Percentiles rank a stretch among this genome's conserved stretches.
These are phyloP conservation scores for Trypanosoma lewisi DNA, from an alignment of 208 protist species.

Conservation along the genomic window DNA sequence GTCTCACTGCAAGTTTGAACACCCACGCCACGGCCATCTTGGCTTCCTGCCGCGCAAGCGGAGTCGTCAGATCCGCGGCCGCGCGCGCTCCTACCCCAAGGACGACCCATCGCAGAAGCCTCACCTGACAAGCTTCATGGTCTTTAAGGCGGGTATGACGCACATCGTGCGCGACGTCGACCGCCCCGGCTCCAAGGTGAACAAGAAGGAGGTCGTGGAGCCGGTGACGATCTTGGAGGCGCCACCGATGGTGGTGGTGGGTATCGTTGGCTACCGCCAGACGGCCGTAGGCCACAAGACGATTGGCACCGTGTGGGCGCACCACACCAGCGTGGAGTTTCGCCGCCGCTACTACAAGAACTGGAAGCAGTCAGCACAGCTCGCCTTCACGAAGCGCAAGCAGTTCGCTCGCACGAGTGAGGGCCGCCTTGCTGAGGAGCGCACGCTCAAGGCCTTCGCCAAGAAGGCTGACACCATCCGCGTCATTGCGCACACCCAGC, in stretches of 20 bases:
- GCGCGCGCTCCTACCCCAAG: slow-evolving; percentile 94
- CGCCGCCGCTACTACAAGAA: slow-evolving; percentile 99
- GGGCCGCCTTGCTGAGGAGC: slow-evolving; percentile 81
- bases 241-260: slow-evolving; percentile 98
- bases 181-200: slow-evolving; percentile 92
- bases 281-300: slow-evolving; percentile 96
- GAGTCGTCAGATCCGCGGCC: slow-evolving; percentile 90
- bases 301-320: slow-evolving; percentile 98
- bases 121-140: slow-evolving; percentile 98
- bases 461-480: slow-evolving; percentile 97
- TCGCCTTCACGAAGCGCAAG: slow-evolving; percentile 96
- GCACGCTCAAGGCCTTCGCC: slow-evolving; percentile 92
- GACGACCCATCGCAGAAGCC: slow-evolving; percentile 92
- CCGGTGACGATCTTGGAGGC: slow-evolving; percentile 98
- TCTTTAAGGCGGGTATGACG: slow-evolving; percentile 99
- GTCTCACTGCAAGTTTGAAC: slow-evolving; percentile 97
- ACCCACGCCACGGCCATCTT: slow-evolving; percentile 97
- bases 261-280: slow-evolving; percentile 98
- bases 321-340: slow-evolving; percentile 94
- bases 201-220: slow-evolving; percentile 99
- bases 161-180: slow-evolving; percentile 99
- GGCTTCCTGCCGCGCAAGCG: slow-evolving; percentile 98
- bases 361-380: slow-evolving; percentile 98
- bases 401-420: slow-evolving; percentile 82
- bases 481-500: slow-evolving; percentile 98